Evolutionary conservation across 768 basidiomycete species (phyloP).

Genomic region (Calvatia gigantea): DNA sequence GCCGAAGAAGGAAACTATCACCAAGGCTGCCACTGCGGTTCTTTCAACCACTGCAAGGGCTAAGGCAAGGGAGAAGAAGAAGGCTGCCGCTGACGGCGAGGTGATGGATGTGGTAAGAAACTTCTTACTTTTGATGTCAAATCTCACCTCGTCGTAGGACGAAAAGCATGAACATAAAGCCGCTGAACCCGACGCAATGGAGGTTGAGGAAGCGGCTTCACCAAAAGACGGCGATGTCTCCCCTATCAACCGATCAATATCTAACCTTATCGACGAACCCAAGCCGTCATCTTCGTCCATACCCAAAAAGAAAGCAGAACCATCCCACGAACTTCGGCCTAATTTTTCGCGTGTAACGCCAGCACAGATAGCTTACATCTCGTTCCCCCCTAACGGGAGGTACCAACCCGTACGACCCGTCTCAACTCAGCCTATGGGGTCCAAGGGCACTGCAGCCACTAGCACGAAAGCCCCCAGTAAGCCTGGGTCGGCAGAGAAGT

Average conservation of each 20-base stretch:
- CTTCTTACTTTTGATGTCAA: constrained; percentile 42
- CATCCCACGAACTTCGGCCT: constrained; percentile 65
- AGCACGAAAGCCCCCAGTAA: constrained; percentile 26
- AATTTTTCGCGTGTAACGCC: constrained; percentile 95
- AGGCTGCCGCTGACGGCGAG: constrained; percentile 79
- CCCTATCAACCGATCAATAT: constrained; percentile 51
- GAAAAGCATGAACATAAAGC: constrained; percentile 28
- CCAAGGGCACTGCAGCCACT: constrained; percentile 29
- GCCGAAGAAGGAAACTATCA: constrained; percentile 87
- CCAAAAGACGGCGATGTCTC: constrained; percentile 54
- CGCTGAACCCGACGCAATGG: constrained; percentile 71
- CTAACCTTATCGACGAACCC: constrained; percentile 41
- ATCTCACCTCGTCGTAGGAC: constrained; percentile 36
- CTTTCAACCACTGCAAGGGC: constrained; percentile 96
- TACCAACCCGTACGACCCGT: constrained; percentile 90
- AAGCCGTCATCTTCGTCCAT: constrained; percentile 33
- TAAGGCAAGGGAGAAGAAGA: constrained; percentile 92
- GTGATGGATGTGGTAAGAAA: constrained; percentile 75
- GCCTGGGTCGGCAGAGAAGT: constrained; percentile 47
- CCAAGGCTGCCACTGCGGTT: constrained; percentile 92
- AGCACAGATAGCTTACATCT: constrained; percentile 79
- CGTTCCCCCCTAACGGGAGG: constrained; percentile 73
- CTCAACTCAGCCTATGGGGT: constrained; percentile 38
- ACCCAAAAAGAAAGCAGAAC: constrained; percentile 66
- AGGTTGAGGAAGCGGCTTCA: constrained; percentile 45